Evolutionary conservation across 148 eudicot species (phyloP), one percentile per base, ranked within the genome.

Genomic region (Amaranthus hypochondriacus): DNA sequence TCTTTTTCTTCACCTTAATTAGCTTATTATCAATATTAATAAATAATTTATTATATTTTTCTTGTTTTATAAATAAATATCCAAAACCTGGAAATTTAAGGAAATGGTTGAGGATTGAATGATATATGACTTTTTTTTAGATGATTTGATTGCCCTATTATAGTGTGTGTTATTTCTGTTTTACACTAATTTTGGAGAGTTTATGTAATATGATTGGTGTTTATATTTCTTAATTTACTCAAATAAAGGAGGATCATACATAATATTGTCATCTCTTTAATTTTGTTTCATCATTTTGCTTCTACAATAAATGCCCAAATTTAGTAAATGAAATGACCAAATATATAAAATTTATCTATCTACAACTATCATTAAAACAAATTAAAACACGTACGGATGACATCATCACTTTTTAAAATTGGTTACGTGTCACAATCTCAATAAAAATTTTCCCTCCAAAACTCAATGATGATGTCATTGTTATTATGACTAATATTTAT

Each of bases 171-270:
- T 21, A 58, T 76, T 28, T 57, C 11, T 65, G 44, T 61, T 60
- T 13, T 66, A 68, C 10, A 50, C 83, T 80, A 80, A 76, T 67
- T 80, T 48, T 53, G 64, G 83, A 54, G 58, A 70, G 5, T 43
- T 21, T 3, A 13, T 50, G 60, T 28, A 53, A 62, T 68, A 42
- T 64, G 65, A 55, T 39, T 62, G 53, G 59, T 52, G 13, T 4
- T 70, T 51, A 10, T 14, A 5, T 63, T 6, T 58, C 42, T 13
- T 15, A 39, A 42, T 47, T 71, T 2, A 44, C 82, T 79, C 13
- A 59, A 65, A 75, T 10, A 11, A 59, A 64, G 82, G 82, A 68
- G 72, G 46, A 48, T 69, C 82, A 75, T 69, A 66, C 56, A 68
- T 39, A 21, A 14, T 52, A 50, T 44, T 71, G 2, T 62, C 5